A percentile compares a stretch with the other conserved stretches of the same genome.
phyloP scores from a whole-genome alignment of 176 grass and related monocot genomes.

The Ensete ventricosum region DNA sequence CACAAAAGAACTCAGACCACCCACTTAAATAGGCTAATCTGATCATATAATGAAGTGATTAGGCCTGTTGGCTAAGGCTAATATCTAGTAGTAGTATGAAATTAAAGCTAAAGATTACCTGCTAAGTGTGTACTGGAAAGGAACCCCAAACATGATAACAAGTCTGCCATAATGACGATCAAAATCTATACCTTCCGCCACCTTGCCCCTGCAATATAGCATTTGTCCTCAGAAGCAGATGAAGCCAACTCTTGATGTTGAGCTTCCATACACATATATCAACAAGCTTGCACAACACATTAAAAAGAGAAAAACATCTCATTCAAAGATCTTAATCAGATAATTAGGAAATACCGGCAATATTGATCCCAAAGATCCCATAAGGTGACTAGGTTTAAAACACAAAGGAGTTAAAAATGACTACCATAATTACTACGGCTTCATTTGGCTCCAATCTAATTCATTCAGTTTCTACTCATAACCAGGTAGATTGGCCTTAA shows the following conservation, averaged over 20 bases:
- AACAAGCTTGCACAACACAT: no score
- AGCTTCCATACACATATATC: background rate
- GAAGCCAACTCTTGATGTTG: background rate
- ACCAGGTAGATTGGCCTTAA: no score
- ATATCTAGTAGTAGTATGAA: background rate
- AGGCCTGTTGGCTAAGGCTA: background rate
- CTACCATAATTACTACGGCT: no score
- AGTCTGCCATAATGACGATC: slow-evolving; percentile 96
- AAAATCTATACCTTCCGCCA: slow-evolving; percentile 99
- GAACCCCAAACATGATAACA: slow-evolving; percentile 98
- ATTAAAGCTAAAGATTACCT: slow-evolving; percentile 32
- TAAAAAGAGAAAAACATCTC: background rate
- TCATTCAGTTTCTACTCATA: no score
- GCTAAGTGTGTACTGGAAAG: slow-evolving; percentile 94
- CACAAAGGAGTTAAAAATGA: no score
- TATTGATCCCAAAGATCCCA: no score
- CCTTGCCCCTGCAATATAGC: slow-evolving; percentile 66
- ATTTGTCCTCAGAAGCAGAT: background rate
- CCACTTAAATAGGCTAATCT: background rate
- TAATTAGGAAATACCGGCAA: no score
- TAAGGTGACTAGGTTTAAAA: no score
- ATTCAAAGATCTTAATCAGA: no score
- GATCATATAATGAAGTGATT: background rate
- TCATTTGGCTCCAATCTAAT: no score
- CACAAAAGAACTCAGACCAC: no score